Evolutionary conservation across 768 basidiomycete species (phyloP), one percentile per base, ranked within the genome.

Genomic region (Boletus sensibilis): DNA sequence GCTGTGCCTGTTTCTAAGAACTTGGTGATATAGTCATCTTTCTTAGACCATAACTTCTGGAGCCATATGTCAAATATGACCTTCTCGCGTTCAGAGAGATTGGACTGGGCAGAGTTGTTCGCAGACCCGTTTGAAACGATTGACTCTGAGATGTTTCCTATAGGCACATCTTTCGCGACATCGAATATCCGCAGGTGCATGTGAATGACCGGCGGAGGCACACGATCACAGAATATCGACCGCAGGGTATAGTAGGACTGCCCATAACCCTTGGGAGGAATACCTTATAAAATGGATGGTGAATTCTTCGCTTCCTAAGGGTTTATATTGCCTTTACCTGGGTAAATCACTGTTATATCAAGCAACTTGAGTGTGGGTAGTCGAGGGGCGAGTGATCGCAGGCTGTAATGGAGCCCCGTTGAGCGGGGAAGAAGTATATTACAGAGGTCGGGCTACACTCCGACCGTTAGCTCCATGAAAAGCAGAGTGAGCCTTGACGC

Each of bases 321-420:
- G 18, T 27, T 39, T 37, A 12, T 43, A 25, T 37, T 50, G 38
- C 38, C 34, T 41, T 61, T 69, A 85, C 94, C 94, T 60, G 94
- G 92, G 73, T 99, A 99, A 27, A 88, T 83, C 58, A 96, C 79
- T 0, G 97, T 98, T 43, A 97, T 76, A 68, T 98, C 97, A n/a
- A 98, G 76, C 13, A 99, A 71, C 61, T 86, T 83, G 55, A 99
- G 76, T 52, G 81, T 80, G 27, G 87, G 88, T 23, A 95, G 81
- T 55, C 88, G 82, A 21, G 93, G 86, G 16, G 85, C 79, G 12
- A 98, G 81, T 0, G 92, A 86, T 29, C 91, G 84, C 44, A 98
- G 76, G 62, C 86, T 89, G 68, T 90, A 91, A 56, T 89, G 86
- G 55, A 98, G 76, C 2, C 97, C 97, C 1, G 92, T 95, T 41